Evolutionary conservation across 2,329 filamentous ascomycete species (phyloP).

Genomic region (Fusarium cyanostomum): DNA sequence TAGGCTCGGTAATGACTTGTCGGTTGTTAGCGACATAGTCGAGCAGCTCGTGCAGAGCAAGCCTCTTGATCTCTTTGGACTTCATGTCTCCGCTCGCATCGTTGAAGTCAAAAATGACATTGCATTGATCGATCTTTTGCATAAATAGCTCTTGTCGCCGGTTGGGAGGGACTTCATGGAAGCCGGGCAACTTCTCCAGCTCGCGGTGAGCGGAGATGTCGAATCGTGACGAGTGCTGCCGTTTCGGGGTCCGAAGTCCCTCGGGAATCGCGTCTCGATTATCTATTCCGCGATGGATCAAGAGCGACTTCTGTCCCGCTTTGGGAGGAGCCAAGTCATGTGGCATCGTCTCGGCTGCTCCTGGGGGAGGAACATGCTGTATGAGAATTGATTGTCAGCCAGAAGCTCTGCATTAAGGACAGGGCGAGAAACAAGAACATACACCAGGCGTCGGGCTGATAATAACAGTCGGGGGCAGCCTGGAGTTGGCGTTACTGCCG

Average conservation of each 20-base stretch:
- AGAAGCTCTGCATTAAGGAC: background rate
- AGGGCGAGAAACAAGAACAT: constrained; percentile 53
- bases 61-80: constrained; percentile 98
- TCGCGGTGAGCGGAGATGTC: constrained; percentile 97
- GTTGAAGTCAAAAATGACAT: constrained; percentile 99
- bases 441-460: constrained; percentile 95
- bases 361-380: constrained; percentile 87
- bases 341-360: constrained; percentile 96
- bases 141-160: constrained; percentile 97
- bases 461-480: constrained; percentile 84
- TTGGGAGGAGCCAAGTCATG: constrained; percentile 96
- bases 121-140: constrained; percentile 99
- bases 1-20: constrained; percentile 97
- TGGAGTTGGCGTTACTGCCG: constrained; percentile 46
- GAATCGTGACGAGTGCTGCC: constrained; percentile 97
- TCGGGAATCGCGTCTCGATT: constrained; percentile 93
- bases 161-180: constrained; percentile 96
- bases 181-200: constrained; percentile 95
- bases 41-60: constrained; percentile 93
- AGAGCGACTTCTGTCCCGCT: constrained; percentile 85
- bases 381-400: constrained; percentile 17
- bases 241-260: constrained; percentile 91
- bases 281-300: constrained; percentile 85
- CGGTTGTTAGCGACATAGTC: constrained; percentile 99
- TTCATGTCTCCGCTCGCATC: constrained; percentile 99